A percentile compares a stretch with the other conserved stretches of the same genome.
These are phyloP conservation scores for Phytophthora ramorum DNA, from an alignment of 352 stramenopile genomes.

Conservation along the genomic window DNA sequence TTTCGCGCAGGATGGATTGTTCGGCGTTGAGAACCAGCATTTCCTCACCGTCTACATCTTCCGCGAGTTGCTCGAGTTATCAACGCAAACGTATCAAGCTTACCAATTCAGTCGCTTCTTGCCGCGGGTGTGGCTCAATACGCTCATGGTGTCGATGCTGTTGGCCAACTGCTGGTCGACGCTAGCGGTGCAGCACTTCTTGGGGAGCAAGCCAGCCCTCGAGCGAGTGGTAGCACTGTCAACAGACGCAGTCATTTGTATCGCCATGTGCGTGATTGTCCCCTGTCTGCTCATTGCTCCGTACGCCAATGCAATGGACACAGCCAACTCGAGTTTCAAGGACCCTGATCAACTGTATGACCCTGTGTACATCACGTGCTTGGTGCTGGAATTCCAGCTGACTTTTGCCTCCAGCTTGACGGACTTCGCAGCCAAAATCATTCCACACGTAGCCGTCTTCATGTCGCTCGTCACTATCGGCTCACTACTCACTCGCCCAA, in stretches of 20 bases:
- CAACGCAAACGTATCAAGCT: slow-evolving; percentile 18
- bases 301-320: not conserved
- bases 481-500: not conserved
- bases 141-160: slow-evolving; percentile 25
- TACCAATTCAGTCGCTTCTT: slow-evolving; percentile 23
- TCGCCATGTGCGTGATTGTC: slow-evolving; percentile 4
- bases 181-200: slow-evolving; percentile 53
- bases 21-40: slow-evolving; percentile 10
- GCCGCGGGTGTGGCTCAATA: slow-evolving; percentile 27
- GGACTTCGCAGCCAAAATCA: slow-evolving; percentile 4
- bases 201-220: slow-evolving; percentile 3
- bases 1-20: too few relatives aligned
- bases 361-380: slow-evolving; percentile 1
- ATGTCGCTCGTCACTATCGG: slow-evolving; percentile 4
- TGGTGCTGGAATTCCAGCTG: slow-evolving; percentile 6
- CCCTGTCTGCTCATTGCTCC: not conserved
- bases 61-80: slow-evolving; percentile 16
- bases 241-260: slow-evolving; percentile 8
- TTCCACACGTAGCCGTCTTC: slow-evolving; percentile 7
- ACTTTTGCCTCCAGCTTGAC: slow-evolving; percentile 4
- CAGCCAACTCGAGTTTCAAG: slow-evolving; percentile 3
- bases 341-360: slow-evolving; percentile 3
- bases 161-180: slow-evolving; percentile 57
- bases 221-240: slow-evolving; percentile 8
- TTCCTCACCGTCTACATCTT: slow-evolving; percentile 21